Base-by-base conservation (phyloP, 192 early-diverging fungal species). In the Mycoemilia scoparia region DNA sequence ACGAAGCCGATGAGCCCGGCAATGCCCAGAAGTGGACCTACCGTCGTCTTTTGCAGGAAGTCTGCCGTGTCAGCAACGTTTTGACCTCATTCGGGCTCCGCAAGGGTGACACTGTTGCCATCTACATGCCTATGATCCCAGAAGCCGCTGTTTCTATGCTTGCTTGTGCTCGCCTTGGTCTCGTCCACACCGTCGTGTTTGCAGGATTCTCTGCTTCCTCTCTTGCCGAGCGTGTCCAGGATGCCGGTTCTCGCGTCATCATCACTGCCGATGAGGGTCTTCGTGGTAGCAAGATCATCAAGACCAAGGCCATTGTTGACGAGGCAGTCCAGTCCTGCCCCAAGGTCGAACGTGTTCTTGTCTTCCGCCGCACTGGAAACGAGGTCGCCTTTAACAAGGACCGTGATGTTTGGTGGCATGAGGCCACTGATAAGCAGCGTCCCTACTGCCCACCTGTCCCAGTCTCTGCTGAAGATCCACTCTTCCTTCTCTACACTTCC, bases 111-210 rank as follows among this genome's bases (percentile, higher is more conserved):
- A 80, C 73, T 6, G 87, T 96, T 20, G 81, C 80, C 26, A 90
- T 96, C 52, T 96, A 96, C 59, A 84, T 96, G 83, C 91, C 89
- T 30, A 91, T 91, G 85, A 72, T 87, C 21, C 91, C 91, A 36
- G 88, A 91, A 62, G 89, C 91, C 15, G 75, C 75, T 1, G 67
- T 83, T 26, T 74, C 91, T 10, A 84, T 96, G 77, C 69, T 96
- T 21, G 91, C 91, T 21, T 96, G 91, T 52, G 86, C 89, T 4
- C 68, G 88, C 22, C 75, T 96, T 26, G 88, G 91, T 30, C 72
- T 81, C 5, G 64, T 93, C 12, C 91, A 96, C 69, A 77, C 77
- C 13, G 91, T 96, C 27, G 78, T 96, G 41, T 96, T 96, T 72
- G 91, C 91, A 6, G 91, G 91, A 21, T 96, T 96, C 65, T 87